These are phyloP conservation scores for Pythium insidiosum DNA, from an alignment of 352 stramenopile genomes.

Conservation along the genomic window DNA sequence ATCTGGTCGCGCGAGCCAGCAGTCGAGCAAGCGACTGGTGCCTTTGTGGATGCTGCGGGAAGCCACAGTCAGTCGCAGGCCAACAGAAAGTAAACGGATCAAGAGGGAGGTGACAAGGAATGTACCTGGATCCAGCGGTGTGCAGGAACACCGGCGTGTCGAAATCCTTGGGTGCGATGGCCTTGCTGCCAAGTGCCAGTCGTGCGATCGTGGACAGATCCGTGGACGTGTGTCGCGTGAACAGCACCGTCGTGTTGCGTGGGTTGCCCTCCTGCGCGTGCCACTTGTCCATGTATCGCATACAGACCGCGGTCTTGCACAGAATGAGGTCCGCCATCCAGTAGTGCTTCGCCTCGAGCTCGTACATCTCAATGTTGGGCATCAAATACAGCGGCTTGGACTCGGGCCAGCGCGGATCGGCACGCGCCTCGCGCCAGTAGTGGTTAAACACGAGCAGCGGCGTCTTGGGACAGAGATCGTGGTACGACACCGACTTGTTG, in stretches of 20 bases:
- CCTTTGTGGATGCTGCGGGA: slow-evolving; percentile 34
- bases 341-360: slow-evolving; percentile 34
- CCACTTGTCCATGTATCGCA: slow-evolving; percentile 32
- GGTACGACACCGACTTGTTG: slow-evolving; percentile 19
- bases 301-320: slow-evolving; percentile 50
- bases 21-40: slow-evolving; percentile 37
- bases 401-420: slow-evolving; percentile 10
- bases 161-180: slow-evolving; percentile 21
- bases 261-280: slow-evolving; percentile 51
- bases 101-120: neutral
- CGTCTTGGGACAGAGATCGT: slow-evolving; percentile 24
- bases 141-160: slow-evolving; percentile 35
- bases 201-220: slow-evolving; percentile 25
- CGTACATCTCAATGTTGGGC: slow-evolving; percentile 38
- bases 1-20: slow-evolving; percentile 40
- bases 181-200: neutral
- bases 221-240: slow-evolving; percentile 51
- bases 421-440: slow-evolving; percentile 19
- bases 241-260: slow-evolving; percentile 35
- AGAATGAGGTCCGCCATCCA: slow-evolving; percentile 43
- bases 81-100: no score
- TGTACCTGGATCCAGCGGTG: slow-evolving; percentile 28
- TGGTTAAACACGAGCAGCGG: slow-evolving; percentile 28
- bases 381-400: slow-evolving; percentile 24
- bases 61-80: neutral